A percentile compares a stretch with the other conserved stretches of the same genome.
These are phyloP conservation scores for Xylariomycetidae sp. DNA, from an alignment of 2,329 filamentous ascomycete genomes.

Conservation along the genomic window DNA sequence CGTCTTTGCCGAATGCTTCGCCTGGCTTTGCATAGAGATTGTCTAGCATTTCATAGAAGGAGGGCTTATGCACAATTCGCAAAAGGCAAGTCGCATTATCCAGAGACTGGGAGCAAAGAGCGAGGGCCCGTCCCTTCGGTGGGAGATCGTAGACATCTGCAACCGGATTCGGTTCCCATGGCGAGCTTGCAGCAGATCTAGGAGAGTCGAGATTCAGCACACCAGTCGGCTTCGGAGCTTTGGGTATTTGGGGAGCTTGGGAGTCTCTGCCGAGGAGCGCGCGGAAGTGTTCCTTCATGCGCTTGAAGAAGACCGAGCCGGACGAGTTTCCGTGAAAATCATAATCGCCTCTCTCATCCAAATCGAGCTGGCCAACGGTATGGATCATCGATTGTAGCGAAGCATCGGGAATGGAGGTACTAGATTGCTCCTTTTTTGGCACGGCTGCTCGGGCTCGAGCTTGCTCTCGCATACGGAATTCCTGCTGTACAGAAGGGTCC, in stretches of 20 bases:
- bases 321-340: conserved; percentile 95
- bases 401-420: conserved; percentile 46
- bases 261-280: conserved; percentile 65
- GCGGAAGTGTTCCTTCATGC: conserved; percentile 84
- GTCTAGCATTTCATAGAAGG: conserved; percentile 64
- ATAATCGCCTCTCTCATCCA: conserved; percentile 88
- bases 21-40: conserved; percentile 59
- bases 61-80: conserved; percentile 65
- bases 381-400: conserved; percentile 93
- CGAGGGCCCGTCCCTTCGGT: conserved; percentile 48
- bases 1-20: conserved; percentile 50
- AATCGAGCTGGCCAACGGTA: conserved; percentile 82
- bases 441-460: conserved; percentile 42
- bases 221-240: conserved; percentile 43
- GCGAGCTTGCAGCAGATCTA: conserved; percentile 58
- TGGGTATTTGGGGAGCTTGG: conserved; percentile 54
- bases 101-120: conserved; percentile 33
- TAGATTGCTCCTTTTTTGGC: conserved; percentile 31
- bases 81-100: conserved; percentile 36
- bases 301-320: conserved; percentile 79
- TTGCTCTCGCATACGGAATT: conserved; percentile 54
- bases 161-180: conserved; percentile 47
- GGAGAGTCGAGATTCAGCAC: conserved; percentile 65
- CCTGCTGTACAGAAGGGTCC: conserved; percentile 70
- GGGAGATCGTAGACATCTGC: conserved; percentile 65